These are phyloP conservation scores for Hypholoma sublateritium DNA, from an alignment of 768 basidiomycete species.

Conservation along the genomic window DNA sequence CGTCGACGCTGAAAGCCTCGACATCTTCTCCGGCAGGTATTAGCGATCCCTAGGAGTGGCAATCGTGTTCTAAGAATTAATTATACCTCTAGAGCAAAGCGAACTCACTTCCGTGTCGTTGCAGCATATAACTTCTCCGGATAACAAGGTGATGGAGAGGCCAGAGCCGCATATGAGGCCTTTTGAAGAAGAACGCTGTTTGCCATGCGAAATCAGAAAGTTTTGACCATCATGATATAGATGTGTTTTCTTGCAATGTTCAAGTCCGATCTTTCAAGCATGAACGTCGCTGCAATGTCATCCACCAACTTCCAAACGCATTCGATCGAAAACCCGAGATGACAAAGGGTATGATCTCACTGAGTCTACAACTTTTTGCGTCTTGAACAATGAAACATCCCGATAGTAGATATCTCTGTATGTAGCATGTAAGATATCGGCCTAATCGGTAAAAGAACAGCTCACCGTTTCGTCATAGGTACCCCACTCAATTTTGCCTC, in stretches of 20 bases:
- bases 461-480: conserved; percentile 65
- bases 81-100: background rate
- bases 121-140: conserved; percentile 49
- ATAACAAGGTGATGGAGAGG: conserved; percentile 54
- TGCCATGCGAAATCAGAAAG: conserved; percentile 2
- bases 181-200: conserved; percentile 86
- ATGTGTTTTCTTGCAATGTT: conserved; percentile 58
- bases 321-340: background rate
- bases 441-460: background rate
- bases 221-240: background rate
- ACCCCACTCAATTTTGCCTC: conserved; percentile 56
- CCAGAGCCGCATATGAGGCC: conserved; percentile 78
- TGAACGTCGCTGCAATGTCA: conserved; percentile 83
- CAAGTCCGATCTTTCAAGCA: conserved; percentile 70
- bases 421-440: conserved; percentile 4
- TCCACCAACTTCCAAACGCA: conserved; percentile 69
- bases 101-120: conserved; percentile 59
- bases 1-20: conserved; percentile 52
- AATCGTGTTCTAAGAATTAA: background rate
- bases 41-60: conserved; percentile 55
- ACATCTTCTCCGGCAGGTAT: conserved; percentile 82
- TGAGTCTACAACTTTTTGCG: conserved; percentile 76
- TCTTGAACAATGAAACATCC: conserved; percentile 76
- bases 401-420: conserved; percentile 86
- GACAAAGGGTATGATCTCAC: conserved; percentile 36